Evolutionary conservation across 352 stramenopile genomes (phyloP).

Genomic region (Phytophthora cactorum): DNA sequence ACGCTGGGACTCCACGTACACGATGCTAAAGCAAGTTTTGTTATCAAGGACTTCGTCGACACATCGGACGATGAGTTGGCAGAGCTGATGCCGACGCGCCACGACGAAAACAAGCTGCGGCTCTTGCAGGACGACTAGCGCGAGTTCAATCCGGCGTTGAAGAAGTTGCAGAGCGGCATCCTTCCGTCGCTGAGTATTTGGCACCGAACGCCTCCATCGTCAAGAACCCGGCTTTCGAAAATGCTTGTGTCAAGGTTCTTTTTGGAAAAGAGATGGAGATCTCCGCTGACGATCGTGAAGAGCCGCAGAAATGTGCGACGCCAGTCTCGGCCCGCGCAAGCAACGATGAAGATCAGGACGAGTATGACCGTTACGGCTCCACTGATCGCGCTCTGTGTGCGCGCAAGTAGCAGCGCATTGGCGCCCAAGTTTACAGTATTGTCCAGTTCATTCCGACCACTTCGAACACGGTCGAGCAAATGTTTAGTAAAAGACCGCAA

Average conservation of each 20-base stretch:
- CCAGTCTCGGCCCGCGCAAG: no score
- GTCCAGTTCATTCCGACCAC: not conserved
- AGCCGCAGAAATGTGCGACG: no score
- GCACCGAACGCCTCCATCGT: no score
- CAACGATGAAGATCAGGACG: no score
- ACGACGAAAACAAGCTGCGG: not conserved
- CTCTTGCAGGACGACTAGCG: not conserved
- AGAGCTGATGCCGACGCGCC: not conserved
- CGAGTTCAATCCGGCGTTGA: not conserved
- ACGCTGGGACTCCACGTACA: not conserved
- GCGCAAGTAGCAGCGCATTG: not conserved
- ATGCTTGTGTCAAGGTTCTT: no score
- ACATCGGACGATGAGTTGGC: not conserved
- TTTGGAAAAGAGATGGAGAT: no score
- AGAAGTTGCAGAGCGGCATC: no score
- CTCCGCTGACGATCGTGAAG: no score
- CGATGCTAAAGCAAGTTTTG: conserved; percentile 10
- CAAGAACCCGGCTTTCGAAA: no score
- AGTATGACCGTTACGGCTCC: no score
- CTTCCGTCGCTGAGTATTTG: no score
- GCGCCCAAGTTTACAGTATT: not conserved
- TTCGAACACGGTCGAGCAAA: not conserved
- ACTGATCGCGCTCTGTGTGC: not conserved
- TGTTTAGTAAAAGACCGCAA: not conserved
- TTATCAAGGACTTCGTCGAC: conserved; percentile 4